Conservation (phyloP, 2,329 filamentous ascomycete species). For the Apiospora kogelbergensis region DNA sequence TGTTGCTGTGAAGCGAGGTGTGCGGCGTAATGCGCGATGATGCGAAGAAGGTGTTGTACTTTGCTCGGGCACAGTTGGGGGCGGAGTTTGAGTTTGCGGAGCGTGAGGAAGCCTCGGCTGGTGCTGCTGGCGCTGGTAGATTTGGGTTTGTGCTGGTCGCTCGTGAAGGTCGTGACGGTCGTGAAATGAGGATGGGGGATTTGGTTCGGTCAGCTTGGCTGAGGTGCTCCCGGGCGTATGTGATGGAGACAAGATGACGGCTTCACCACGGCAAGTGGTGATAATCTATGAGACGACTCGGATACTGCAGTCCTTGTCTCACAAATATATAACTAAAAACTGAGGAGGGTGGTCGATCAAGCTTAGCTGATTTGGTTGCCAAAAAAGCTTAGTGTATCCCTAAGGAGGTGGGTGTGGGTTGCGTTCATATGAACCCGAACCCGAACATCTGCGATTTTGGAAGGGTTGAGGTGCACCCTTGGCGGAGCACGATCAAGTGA, state of each 20-base stretch:
- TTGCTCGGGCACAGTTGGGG: conserved; percentile 30
- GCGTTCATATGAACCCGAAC: not conserved
- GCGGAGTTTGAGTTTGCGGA: conserved; percentile 39
- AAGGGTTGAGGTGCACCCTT: not conserved
- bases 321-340: conserved; percentile 5
- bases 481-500: conserved; percentile 6
- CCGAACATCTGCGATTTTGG: not conserved
- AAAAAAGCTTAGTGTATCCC: conserved; percentile 8
- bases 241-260: conserved; percentile 48
- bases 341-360: not conserved
- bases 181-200: conserved; percentile 40
- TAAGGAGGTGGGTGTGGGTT: not conserved
- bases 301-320: not conserved
- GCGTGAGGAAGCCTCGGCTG: conserved; percentile 21
- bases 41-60: conserved; percentile 46
- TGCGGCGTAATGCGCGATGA: conserved; percentile 48
- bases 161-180: conserved; percentile 58
- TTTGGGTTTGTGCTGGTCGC: conserved; percentile 35
- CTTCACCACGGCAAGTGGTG: conserved; percentile 40
- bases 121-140: conserved; percentile 43
- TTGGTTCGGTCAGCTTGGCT: conserved; percentile 48
- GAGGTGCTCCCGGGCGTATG: conserved; percentile 35
- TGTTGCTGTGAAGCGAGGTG: conserved; percentile 48
- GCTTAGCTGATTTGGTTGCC: not conserved
- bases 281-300: conserved; percentile 14